Conservation (phyloP, 1,284 basidiomycete genomes). For the Marasmius oreades region DNA sequence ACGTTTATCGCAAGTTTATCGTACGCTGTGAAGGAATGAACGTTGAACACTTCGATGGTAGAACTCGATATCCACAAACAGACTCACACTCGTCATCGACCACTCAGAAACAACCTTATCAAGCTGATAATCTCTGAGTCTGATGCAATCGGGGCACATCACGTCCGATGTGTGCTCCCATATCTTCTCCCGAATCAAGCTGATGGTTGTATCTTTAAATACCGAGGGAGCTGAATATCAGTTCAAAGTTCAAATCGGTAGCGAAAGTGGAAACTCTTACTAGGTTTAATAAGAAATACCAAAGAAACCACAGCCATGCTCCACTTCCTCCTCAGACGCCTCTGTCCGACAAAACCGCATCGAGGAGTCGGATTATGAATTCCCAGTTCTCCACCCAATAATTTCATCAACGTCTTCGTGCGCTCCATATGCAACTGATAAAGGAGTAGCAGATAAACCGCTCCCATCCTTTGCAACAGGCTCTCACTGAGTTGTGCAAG, state of each 20-base stretch:
- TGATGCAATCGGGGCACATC: background rate
- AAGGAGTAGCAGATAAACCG: background rate
- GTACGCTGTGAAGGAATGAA: too few species aligned
- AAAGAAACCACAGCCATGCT: background rate
- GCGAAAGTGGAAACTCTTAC: background rate
- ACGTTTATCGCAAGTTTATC: too few species aligned
- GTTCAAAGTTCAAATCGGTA: too few species aligned
- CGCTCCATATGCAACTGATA: background rate
- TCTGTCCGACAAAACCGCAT: background rate
- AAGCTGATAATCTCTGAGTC: background rate
- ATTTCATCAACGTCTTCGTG: background rate
- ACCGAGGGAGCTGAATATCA: background rate
- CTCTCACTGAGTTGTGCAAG: background rate
- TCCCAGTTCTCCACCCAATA: background rate
- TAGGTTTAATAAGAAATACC: slow-evolving; percentile 2
- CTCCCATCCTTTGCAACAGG: slow-evolving; percentile 1
- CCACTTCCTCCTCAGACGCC: background rate
- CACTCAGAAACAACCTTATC: background rate
- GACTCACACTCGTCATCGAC: background rate
- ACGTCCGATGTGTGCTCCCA: background rate
- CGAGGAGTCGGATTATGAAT: background rate
- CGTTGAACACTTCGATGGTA: too few species aligned
- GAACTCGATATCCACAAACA: too few species aligned
- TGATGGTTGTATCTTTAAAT: slow-evolving; percentile 1
- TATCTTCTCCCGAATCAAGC: background rate